phyloP scores from a whole-genome alignment of 257 asterid genomes.

The Eustoma russellianum region DNA sequence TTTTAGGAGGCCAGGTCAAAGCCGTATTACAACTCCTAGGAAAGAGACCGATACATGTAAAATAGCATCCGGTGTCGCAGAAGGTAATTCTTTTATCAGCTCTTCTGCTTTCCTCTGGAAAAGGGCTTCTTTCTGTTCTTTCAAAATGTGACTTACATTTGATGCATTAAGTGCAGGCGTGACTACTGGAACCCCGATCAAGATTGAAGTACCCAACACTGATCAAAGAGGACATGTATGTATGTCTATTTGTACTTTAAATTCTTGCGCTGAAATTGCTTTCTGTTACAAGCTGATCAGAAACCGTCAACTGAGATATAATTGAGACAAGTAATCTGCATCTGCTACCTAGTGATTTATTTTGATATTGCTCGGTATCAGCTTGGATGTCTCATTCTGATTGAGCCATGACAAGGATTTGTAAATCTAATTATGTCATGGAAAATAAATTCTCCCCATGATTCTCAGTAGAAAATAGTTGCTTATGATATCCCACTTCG shows the following conservation, averaged over 20 bases:
- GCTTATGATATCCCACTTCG: too few species aligned
- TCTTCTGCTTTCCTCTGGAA: conserved; percentile 12
- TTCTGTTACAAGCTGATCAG: too few species aligned
- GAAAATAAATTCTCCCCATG: too few species aligned
- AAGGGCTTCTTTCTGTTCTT: conserved; percentile 12
- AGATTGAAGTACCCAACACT: conserved; percentile 88
- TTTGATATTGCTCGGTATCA: too few species aligned
- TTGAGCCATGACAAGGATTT: too few species aligned
- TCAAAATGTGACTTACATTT: conserved; percentile 13
- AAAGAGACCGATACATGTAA: conserved; percentile 93
- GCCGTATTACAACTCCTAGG: conserved; percentile 97
- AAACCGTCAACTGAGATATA: too few species aligned
- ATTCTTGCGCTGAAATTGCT: too few species aligned
- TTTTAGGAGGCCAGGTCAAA: conserved; percentile 99
- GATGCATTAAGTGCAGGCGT: conserved; percentile 42
- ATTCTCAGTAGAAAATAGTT: too few species aligned
- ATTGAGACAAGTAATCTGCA: too few species aligned
- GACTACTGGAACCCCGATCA: conserved; percentile 96
- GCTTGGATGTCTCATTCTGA: too few species aligned
- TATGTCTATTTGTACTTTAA: neutral
- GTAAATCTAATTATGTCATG: too few species aligned
- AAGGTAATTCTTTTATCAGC: conserved; percentile 36
- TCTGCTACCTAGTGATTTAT: too few species aligned
- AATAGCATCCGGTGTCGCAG: conserved; percentile 83
- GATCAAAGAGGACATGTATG: conserved; percentile 96